Evolutionary conservation across 2,329 filamentous ascomycete genomes (phyloP).

Genomic region (Lojkania enalia): DNA sequence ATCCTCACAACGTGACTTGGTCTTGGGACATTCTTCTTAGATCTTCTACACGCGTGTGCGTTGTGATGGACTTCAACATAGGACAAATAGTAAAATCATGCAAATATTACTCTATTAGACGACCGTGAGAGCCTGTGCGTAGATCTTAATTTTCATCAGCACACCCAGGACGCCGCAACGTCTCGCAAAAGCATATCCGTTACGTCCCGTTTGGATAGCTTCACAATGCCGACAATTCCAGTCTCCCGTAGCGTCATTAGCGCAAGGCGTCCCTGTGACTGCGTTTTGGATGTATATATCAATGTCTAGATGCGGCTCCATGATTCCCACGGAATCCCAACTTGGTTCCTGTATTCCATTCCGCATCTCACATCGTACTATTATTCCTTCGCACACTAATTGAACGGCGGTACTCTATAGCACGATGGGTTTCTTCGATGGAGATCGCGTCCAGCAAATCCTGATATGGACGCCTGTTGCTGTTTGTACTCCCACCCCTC

Average conservation of each 20-base stretch:
- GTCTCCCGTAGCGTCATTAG: slow-evolving; percentile 12
- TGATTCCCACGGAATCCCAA: background rate
- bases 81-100: background rate
- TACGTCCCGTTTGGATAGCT: slow-evolving; percentile 4
- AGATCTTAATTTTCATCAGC: slow-evolving; percentile 22
- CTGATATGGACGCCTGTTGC: slow-evolving; percentile 29
- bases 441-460: slow-evolving; percentile 25
- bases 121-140: background rate
- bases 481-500: slow-evolving; percentile 15
- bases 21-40: background rate
- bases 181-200: slow-evolving; percentile 30
- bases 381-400: background rate
- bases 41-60: slow-evolving; percentile 4
- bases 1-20: slow-evolving; percentile 20
- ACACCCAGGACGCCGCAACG: slow-evolving; percentile 30
- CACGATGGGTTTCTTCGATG: slow-evolving; percentile 33
- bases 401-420: background rate
- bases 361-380: background rate
- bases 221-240: slow-evolving; percentile 11
- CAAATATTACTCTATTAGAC: background rate
- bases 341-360: slow-evolving; percentile 3
- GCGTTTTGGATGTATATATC: slow-evolving; percentile 22
- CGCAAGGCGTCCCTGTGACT: slow-evolving; percentile 24
- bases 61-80: background rate
- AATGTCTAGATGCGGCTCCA: slow-evolving; percentile 10